Base-by-base conservation (phyloP, 129 eudicot species). In the Silybum marianum region DNA sequence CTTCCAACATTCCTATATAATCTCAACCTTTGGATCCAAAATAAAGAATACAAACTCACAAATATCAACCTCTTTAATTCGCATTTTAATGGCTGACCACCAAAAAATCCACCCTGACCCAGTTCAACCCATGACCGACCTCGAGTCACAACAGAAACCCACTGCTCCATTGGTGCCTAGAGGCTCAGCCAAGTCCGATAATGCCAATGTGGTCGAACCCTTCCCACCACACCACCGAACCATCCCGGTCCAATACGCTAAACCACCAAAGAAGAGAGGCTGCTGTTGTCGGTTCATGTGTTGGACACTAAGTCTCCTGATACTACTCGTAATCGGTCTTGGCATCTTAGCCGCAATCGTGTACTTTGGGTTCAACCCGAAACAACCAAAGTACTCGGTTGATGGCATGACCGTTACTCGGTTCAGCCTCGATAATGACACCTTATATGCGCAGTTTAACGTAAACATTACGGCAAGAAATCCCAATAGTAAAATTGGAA, bases 351-450 rank as follows among this genome's bases (percentile, higher is more conserved):
- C 90, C 3, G 93, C 85, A 0, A 73, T 91, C 25, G 72, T 88
- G 8, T 91, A 87, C 90, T 83, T 91, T n/a, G 89, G 81, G 0
- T 85, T 87, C 83, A 81, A 83, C 11, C 97, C 97, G 3, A 89
- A 86, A 65, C 30, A 82, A 23, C 97, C 97, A 21, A 83, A 80
- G 4, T 91, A 89, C 86, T 91, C 93, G 0, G 83, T 91, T 2
- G 90, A 87, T 75, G 36, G 85, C 54, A 67, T 91, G 79, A 65
- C 78, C 28, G 80, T 91, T 13, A 77, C 89, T 2, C 86, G 84
- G 73, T 88, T 91, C 78, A 54, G 48, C 65, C 71, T 77, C 42
- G 69, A 75, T 63, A 75, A 23, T 26, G 88, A 86, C 65, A 78
- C 89, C 88, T 75, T 91, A 38, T 82, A 81, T 9, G 93, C 97